Base-by-base conservation (phyloP, 148 eudicot species). In the Oxyria digyna region DNA sequence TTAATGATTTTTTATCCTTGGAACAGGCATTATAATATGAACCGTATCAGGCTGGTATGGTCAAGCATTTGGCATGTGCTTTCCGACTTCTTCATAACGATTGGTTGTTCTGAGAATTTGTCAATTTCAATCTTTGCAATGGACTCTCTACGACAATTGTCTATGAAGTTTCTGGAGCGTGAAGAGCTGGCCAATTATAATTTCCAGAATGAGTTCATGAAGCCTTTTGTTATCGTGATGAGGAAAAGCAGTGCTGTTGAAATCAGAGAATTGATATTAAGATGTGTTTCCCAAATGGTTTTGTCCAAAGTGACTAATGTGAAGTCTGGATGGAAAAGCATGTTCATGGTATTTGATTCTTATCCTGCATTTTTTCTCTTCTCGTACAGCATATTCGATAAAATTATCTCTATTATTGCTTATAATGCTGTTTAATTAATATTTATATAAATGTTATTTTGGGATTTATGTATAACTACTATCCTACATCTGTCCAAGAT, bases 291-390 rank as follows among this genome's bases (percentile, higher is more conserved):
- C 76, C 99, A 95, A 73, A 95, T 95, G 99, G 99, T 95, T 66
- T 80, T 88, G 42, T 91, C 97, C 40, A 90, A 91, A 55, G 99
- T 95, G 21, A 91, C 87, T 72, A 88, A 91, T 77, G 97, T 95
- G 43, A 95, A 95, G 70, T 95, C 97, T 35, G 99, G 99, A 70
- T 95, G 99, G 97, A 95, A 95, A 83, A 95, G 99, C 88, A 95
- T 91, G 99, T 94, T 94, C 82, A 94, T 94, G 99, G 99, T 94
- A 94, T 69, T 46, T 12, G 54, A 37, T 49, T 67, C 17, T 75
- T 62, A 41, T 41, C 13, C 68, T 72, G n/a, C n/a, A n/a, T n/a
- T n/a, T n/a, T n/a, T n/a, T n/a, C n/a, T n/a, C n/a, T n/a, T n/a
- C n/a, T n/a, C n/a, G n/a, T n/a, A n/a, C n/a, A n/a, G n/a, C n/a